Base-by-base conservation (phyloP, 805 yeast genomes). In the Candida sphagnicola region DNA sequence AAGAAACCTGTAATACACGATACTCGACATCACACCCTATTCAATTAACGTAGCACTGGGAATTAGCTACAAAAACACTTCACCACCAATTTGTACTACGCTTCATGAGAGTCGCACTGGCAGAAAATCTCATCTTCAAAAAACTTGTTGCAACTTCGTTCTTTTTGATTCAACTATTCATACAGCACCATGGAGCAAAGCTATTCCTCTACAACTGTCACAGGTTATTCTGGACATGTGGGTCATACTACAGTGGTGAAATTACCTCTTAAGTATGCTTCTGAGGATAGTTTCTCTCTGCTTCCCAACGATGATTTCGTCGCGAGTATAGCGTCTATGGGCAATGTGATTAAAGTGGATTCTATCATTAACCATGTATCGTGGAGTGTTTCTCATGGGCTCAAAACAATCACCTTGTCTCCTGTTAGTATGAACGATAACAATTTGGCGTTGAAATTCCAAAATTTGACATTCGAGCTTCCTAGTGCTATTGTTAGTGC, bases 1-100 rank as follows among this genome's bases (percentile, higher is more conserved):
- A 43, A 79, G 67, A 61, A 93, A 91, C 56, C 80, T 74, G 57
- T 91, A 91, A 58, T 88, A 93, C 8, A 91, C 85, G 2, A 86
- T 82, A 11, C 95, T 86, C 6, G 95, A 84, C 95, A 88, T 87
- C 36, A 12, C n/a, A n/a, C n/a, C n/a, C 35, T n/a, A 11, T 6
- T 33, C n/a, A 21, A 6, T n/a, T n/a, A n/a, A n/a, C n/a, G n/a
- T n/a, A n/a, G n/a, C n/a, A n/a, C n/a, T n/a, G n/a, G n/a, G n/a
- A n/a, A n/a, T n/a, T n/a, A n/a, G n/a, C n/a, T n/a, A n/a, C n/a
- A n/a, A n/a, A n/a, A n/a, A n/a, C n/a, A n/a, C n/a, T n/a, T n/a
- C n/a, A n/a, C n/a, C n/a, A n/a, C n/a, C n/a, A n/a, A n/a, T n/a
- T n/a, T n/a, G n/a, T n/a, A n/a, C n/a, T n/a, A n/a, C n/a, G n/a